Base-by-base conservation (phyloP, 192 early-diverging fungal species). In the Backusella australiensis region DNA sequence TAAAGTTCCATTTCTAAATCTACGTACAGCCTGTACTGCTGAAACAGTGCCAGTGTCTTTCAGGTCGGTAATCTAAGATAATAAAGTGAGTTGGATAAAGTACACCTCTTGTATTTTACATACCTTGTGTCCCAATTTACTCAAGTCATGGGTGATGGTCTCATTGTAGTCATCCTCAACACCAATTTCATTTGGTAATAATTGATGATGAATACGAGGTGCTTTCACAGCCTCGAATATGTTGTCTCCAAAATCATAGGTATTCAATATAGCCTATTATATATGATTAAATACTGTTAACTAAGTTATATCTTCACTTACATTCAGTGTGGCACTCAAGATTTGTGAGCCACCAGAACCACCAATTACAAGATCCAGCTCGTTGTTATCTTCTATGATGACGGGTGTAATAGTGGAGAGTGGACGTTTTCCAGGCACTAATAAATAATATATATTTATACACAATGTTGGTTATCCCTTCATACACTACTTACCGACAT, bases 331-430 rank as follows among this genome's bases (percentile, higher is more conserved):
- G 15, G 92, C 81, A 0, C 94, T 94, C 19, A 93, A 83, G 70
- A 99, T 99, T 70, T 90, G 86, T 67, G 90, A 90, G 14, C 97
- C 97, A 19, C 97, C 97, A 73, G 90, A 91, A n/a, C 94, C 97
- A 21, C 96, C 96, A 42, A 92, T 42, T 8, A 94, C 92, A 65
- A 93, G 68, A 78, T 94, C 90, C 53, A 95, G 89, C 21, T 90
- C 23, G 3, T 88, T 88, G 21, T 56, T 17, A 17, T 81, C 41
- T 72, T 93, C 91, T 29, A 94, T 75, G 67, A 95, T 92, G 14
- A 85, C 85, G 1, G 93, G 93, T 0, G 84, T 84, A 38, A 85
- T 86, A 0, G 89, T 89, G 1, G 93, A 94, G 14, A 96, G 83
- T 0, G 96, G 96, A 4, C 96, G 92, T 79, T 99, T 99, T 34